A percentile compares a stretch with the other conserved stretches of the same genome.
Conservation (phyloP, 352 stramenopile species). For the Pythium brassicae region DNA sequence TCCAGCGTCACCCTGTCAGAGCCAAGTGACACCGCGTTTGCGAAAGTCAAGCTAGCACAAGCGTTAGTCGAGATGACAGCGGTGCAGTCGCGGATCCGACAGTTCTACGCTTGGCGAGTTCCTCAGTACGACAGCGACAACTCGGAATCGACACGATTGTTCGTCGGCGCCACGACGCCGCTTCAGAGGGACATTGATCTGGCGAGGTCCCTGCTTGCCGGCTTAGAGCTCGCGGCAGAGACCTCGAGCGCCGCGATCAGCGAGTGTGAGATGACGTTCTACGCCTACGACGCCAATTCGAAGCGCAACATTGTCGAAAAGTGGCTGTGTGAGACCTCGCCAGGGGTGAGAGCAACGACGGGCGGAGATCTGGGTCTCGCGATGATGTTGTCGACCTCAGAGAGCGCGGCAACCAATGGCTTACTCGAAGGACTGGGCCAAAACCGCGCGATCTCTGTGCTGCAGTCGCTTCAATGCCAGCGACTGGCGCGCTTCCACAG, state of each 20-base stretch:
- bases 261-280: conserved; percentile 68
- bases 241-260: conserved; percentile 21
- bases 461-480: conserved; percentile 34
- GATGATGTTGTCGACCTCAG: conserved; percentile 23
- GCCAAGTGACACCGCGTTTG: not conserved
- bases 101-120: conserved; percentile 3
- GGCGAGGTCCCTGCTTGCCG: conserved; percentile 33
- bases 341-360: conserved; percentile 6
- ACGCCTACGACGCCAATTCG: conserved; percentile 39
- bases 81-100: not conserved
- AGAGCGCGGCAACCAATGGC: conserved; percentile 13
- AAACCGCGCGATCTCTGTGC: conserved; percentile 17
- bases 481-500: conserved; percentile 40
- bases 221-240: conserved; percentile 31
- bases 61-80: conserved; percentile 1
- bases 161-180: not conserved
- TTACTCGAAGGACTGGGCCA: conserved; percentile 15
- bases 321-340: conserved; percentile 54
- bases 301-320: conserved; percentile 58
- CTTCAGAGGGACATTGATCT: conserved; percentile 28
- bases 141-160: not conserved
- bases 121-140: not conserved
- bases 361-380: conserved; percentile 24
- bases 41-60: conserved; percentile 5
- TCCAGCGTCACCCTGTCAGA: not conserved